Evolutionary conservation across 805 yeast species (phyloP), one percentile per base, ranked within the genome.

Genomic region (Schwanniomyces pseudopolymorphus): DNA sequence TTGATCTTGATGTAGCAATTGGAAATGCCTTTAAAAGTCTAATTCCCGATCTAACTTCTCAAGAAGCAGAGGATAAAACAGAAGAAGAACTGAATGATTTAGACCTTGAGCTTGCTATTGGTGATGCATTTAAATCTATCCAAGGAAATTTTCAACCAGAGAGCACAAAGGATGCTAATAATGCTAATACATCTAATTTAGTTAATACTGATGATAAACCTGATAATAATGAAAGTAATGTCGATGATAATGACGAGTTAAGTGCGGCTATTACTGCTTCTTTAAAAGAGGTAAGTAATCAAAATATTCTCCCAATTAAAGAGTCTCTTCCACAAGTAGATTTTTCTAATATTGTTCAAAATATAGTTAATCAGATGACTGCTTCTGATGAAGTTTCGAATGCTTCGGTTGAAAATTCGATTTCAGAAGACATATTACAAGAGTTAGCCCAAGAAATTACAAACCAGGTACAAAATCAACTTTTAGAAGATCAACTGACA

Each of bases 41-140:
- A 21, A 31, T 22, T 6, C 44, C 38, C 3, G 19, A 17, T 22
- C 13, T n/a, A 8, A 21, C 31, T 3, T 14, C n/a, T 20, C 17
- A 17, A 21, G 16, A 21, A 9, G 7, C 14, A n/a, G 43, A 48
- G 1, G 25, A 41, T 16, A 41, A 39, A 28, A 37, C 20, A 24
- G 50, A 52, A 20, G 50, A 52, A 17, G 49, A 48, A 14, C 35
- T 31, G 20, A 60, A 51, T 17, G 68, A 63, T 39, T 24, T 54
- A 2, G 69, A 59, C 37, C 56, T 67, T 22, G 65, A 67, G 47
- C 58, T 56, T 39, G 75, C 74, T 28, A 70, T 72, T 43, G 75
- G 73, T 19, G 64, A 66, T 52, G 77, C 72, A 2, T 67, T 72
- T 47, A 60, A 56, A 43, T 52, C 63, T 6, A 44, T 50, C n/a